These are phyloP conservation scores for Fusarium mundagurra DNA, from an alignment of 2,329 filamentous ascomycete genomes.

Conservation along the genomic window DNA sequence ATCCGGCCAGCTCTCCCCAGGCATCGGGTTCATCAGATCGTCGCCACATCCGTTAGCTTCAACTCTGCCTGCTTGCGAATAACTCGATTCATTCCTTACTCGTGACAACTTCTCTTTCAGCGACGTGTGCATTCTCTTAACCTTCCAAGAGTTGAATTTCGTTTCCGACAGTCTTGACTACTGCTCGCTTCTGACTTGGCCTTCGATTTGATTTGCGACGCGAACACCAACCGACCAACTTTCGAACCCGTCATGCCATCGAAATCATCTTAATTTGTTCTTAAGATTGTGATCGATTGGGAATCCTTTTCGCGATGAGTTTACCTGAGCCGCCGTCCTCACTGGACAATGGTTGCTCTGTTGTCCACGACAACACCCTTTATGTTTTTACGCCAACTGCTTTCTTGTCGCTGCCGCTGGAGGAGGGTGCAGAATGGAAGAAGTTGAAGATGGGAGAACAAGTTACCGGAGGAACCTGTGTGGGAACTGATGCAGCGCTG, in stretches of 20 bases:
- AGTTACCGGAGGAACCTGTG: constrained; percentile 81
- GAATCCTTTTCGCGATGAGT: constrained; percentile 64
- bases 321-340: constrained; percentile 75
- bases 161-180: neutral
- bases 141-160: constrained; percentile 10
- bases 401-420: constrained; percentile 78
- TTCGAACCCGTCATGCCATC: constrained; percentile 41
- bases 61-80: constrained; percentile 35
- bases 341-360: constrained; percentile 82
- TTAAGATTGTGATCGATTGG: constrained; percentile 22
- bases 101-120: constrained; percentile 21
- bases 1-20: constrained; percentile 38
- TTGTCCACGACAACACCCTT: constrained; percentile 81
- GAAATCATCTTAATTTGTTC: constrained; percentile 24
- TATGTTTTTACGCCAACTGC: constrained; percentile 82
- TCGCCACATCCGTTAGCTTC: constrained; percentile 28
- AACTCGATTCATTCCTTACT: constrained; percentile 29
- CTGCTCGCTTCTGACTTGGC: constrained; percentile 8
- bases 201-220: constrained; percentile 24
- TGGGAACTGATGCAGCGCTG: constrained; percentile 75
- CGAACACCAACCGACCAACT: constrained; percentile 15
- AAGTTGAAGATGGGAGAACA: constrained; percentile 71
- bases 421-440: constrained; percentile 77
- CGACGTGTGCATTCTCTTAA: constrained; percentile 6
- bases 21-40: constrained; percentile 22